Evolutionary conservation across 1,284 basidiomycete genomes (phyloP), one percentile per base, ranked within the genome.

Genomic region (Ceratobasidium sp.): DNA sequence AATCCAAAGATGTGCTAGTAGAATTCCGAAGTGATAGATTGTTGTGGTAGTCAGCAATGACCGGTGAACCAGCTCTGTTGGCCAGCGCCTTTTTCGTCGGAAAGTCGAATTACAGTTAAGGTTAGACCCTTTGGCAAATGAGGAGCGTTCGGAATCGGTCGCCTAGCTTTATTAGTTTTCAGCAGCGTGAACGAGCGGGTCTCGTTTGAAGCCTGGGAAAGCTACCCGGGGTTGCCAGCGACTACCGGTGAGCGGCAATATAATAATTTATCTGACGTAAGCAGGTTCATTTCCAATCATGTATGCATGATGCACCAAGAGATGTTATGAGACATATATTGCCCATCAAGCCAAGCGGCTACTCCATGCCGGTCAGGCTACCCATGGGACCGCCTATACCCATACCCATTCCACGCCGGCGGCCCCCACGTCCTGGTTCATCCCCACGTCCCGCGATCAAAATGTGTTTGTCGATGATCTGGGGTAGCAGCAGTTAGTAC

Each of bases 401-500:
- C 58, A 74, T 74, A 13, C 67, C 65, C 76, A 64, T 37, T n/a
- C 71, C 71, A n/a, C 71, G 71, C 11, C 71, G 63, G 31, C 67
- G 67, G 20, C 39, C 45, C 15, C 75, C 64, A 28, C 71, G 64
- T n/a, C 77, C 76, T 13, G 63, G 58, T 37, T 77, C 79, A 37
- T 76, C 75, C 35, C 76, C 73, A 39, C 71, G 71, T 17, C 65
- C 71, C 28, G 71, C 71, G 49, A 74, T 74, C 45, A 74, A 49
- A 49, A 74, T 74, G 28, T 74, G 71, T 47, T 74, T 74, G 71
- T 74, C 71, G 35, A 74, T 56, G 28, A 26, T 56, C 49, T 39
- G 51, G 26, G 28, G 60, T 37, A 6, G 86, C 11, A 37, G 42
- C 82, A 8, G 85, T 90, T 74, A 91, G 78, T 11, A 91, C 82